Conservation (phyloP, 2,329 filamentous ascomycete species). For the Aureobasidium leucospermi region DNA sequence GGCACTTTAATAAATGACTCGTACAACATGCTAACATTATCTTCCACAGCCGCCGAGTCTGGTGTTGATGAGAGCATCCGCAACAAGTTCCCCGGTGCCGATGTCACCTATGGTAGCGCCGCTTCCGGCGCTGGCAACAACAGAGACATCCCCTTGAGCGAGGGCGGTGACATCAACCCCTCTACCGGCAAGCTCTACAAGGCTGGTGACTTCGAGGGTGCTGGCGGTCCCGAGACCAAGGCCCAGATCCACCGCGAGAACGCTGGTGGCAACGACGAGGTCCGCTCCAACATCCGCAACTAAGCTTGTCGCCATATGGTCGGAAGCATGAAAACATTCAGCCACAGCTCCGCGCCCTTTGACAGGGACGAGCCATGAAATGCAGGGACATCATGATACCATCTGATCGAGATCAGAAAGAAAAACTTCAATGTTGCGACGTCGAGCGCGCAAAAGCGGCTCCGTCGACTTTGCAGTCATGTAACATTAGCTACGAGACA, state of each 20-base stretch:
- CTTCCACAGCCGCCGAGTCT: constrained; percentile 35
- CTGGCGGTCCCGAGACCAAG: constrained; percentile 42
- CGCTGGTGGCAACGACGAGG: constrained; percentile 34
- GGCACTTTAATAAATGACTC: neutral
- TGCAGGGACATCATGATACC: neutral
- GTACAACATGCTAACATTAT: neutral
- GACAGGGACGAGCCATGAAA: constrained; percentile 4
- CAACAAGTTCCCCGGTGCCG: constrained; percentile 38
- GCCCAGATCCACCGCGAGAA: constrained; percentile 30
- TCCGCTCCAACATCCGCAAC: constrained; percentile 19
- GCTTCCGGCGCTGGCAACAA: constrained; percentile 40
- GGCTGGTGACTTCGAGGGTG: constrained; percentile 42
- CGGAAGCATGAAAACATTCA: neutral
- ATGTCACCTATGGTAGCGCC: constrained; percentile 36
- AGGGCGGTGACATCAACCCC: constrained; percentile 38
- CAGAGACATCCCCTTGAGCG: constrained; percentile 39
- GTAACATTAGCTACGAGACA: constrained; percentile 11
- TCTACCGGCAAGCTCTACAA: constrained; percentile 33
- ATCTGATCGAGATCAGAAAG: neutral
- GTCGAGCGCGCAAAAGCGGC: constrained; percentile 6
- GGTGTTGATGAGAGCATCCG: constrained; percentile 38
- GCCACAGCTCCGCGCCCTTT: neutral
- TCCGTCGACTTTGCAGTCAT: constrained; percentile 2
- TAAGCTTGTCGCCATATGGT: neutral
- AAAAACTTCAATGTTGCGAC: neutral